Evolutionary conservation across 768 basidiomycete species (phyloP).

Genomic region (Boletus sensibilis): DNA sequence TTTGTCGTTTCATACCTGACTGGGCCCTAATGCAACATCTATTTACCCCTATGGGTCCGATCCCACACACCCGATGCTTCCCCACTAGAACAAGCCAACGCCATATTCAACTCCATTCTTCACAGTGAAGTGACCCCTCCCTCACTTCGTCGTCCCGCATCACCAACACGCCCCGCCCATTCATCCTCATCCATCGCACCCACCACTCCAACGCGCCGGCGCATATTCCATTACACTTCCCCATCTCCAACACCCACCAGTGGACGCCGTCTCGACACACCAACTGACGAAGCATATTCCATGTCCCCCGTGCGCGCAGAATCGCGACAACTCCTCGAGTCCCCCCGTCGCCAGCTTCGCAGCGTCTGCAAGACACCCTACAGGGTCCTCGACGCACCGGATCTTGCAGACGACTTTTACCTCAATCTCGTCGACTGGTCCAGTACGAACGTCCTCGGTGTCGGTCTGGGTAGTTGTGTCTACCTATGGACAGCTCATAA

Average conservation of each 20-base stretch:
- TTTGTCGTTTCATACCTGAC: background rate
- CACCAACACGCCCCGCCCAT: conserved; percentile 51
- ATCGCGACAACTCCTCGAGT: conserved; percentile 78
- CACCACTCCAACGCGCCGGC: conserved; percentile 48
- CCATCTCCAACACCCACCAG: conserved; percentile 53
- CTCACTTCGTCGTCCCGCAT: conserved; percentile 59
- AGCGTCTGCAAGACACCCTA: conserved; percentile 93
- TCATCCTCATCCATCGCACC: conserved; percentile 40
- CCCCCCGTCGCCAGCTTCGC: conserved; percentile 76
- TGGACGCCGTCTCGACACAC: conserved; percentile 65
- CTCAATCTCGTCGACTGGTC: conserved; percentile 98
- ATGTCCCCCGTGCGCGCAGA: conserved; percentile 86
- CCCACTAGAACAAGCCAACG: conserved; percentile 74
- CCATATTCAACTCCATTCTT: conserved; percentile 74
- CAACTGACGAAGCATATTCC: conserved; percentile 86
- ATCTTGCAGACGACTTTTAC: conserved; percentile 97
- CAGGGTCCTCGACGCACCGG: conserved; percentile 94
- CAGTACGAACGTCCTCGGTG: conserved; percentile 90
- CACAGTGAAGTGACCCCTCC: conserved; percentile 77
- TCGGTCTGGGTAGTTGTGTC: conserved; percentile 88
- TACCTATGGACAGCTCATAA: conserved; percentile 98
- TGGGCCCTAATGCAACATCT: conserved; percentile 4
- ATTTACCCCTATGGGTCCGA: conserved; percentile 17
- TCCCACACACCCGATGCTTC: conserved; percentile 9
- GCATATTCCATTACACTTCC: conserved; percentile 68